Percentiles rank a stretch among this genome's conserved stretches.
Conservation (phyloP, 2,329 filamentous ascomycete genomes). For the Cordyceps fumosorosea region DNA sequence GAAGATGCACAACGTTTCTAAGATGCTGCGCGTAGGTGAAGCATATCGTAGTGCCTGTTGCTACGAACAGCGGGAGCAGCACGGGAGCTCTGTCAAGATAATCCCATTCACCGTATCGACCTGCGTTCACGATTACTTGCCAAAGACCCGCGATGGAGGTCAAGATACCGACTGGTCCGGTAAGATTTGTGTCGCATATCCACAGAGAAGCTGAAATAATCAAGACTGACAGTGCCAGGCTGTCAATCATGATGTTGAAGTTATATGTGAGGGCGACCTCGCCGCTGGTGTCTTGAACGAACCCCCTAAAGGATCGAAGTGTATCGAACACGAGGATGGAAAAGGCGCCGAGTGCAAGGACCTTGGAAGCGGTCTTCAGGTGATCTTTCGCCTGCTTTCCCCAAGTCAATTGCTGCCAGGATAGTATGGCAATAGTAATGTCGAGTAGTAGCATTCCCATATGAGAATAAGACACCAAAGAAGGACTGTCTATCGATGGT, state of each 20-base stretch:
- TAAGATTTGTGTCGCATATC: constrained; percentile 39
- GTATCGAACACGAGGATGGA: constrained; percentile 30
- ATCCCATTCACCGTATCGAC: constrained; percentile 38
- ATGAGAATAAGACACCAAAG: constrained; percentile 35
- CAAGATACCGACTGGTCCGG: constrained; percentile 35
- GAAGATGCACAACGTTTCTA: constrained; percentile 36
- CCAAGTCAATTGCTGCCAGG: constrained; percentile 48
- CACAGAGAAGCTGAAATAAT: constrained; percentile 39
- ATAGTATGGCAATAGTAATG: constrained; percentile 28
- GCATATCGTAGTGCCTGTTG: constrained; percentile 34
- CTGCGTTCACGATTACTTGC: constrained; percentile 29
- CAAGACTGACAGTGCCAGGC: constrained; percentile 37
- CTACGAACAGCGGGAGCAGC: constrained; percentile 32
- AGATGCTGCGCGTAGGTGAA: constrained; percentile 40
- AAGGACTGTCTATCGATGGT: constrained; percentile 31
- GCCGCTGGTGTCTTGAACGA: neutral
- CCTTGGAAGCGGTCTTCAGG: constrained; percentile 37
- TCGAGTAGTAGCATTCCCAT: constrained; percentile 6
- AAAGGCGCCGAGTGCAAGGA: constrained; percentile 36
- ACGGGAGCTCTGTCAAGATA: constrained; percentile 31
- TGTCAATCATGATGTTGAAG: constrained; percentile 44
- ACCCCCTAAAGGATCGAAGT: constrained; percentile 24
- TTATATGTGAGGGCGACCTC: constrained; percentile 32
- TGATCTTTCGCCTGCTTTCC: constrained; percentile 40
- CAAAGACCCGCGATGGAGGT: constrained; percentile 37